These are phyloP conservation scores for Yamadazyma kitorensis DNA, from an alignment of 805 yeast species.

Conservation along the genomic window DNA sequence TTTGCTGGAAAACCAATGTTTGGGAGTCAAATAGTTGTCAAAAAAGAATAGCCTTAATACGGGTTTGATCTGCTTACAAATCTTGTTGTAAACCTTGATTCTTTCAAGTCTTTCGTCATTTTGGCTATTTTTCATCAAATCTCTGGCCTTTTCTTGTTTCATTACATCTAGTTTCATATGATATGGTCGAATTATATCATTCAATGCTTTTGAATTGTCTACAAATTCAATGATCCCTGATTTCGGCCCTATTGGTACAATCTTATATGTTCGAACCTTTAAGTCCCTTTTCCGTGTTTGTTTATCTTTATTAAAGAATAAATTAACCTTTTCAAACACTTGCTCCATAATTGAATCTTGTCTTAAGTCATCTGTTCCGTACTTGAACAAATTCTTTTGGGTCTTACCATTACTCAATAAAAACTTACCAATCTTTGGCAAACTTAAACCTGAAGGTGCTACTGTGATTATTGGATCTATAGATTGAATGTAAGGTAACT, in stretches of 20 bases:
- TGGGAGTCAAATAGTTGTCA: constrained; percentile 61
- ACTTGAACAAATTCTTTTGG: constrained; percentile 68
- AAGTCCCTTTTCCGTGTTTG: constrained; percentile 57
- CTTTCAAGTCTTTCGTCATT: constrained; percentile 42
- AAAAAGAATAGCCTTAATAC: constrained; percentile 69
- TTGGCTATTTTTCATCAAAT: constrained; percentile 63
- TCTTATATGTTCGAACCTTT: constrained; percentile 78
- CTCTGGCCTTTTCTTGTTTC: constrained; percentile 57
- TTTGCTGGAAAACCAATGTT: constrained; percentile 70
- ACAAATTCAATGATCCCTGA: constrained; percentile 93
- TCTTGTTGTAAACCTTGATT: constrained; percentile 40
- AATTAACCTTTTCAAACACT: constrained; percentile 84
- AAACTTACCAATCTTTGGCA: constrained; percentile 75
- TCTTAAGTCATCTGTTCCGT: constrained; percentile 85
- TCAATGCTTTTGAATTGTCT: constrained; percentile 65
- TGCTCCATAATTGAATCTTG: constrained; percentile 99
- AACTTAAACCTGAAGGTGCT: constrained; percentile 83
- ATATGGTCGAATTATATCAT: constrained; percentile 62
- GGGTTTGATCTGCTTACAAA: constrained; percentile 58
- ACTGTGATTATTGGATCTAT: constrained; percentile 49
- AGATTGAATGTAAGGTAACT: constrained; percentile 44
- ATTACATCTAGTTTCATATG: constrained; percentile 49
- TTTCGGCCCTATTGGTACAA: constrained; percentile 82
- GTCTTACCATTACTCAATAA: constrained; percentile 53
- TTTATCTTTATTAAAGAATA: constrained; percentile 53